These are phyloP conservation scores for Ascochyta rabiei DNA, from an alignment of 2,329 filamentous ascomycete genomes.

Conservation along the genomic window DNA sequence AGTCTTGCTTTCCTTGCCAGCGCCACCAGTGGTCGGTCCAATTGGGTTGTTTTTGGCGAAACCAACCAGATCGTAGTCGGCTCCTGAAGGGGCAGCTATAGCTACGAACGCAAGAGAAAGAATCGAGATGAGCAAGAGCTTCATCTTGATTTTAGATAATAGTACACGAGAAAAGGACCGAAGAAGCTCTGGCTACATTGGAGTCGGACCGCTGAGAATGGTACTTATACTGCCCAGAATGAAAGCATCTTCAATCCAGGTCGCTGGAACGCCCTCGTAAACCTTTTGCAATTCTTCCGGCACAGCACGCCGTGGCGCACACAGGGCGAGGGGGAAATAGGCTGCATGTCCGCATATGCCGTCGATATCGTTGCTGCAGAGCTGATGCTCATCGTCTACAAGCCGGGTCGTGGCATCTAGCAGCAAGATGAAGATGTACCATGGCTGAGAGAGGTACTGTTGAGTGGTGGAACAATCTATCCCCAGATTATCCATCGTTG, in stretches of 20 bases:
- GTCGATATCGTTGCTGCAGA: neutral
- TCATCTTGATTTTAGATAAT: slow-evolving; percentile 24
- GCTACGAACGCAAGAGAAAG: slow-evolving; percentile 24
- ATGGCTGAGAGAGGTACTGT: slow-evolving; percentile 17
- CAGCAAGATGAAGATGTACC: slow-evolving; percentile 14
- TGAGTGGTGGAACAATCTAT: slow-evolving; percentile 32
- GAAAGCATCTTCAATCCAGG: neutral
- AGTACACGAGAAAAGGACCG: neutral
- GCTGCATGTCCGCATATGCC: slow-evolving; percentile 3
- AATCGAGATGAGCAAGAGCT: slow-evolving; percentile 31
- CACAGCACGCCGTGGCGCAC: slow-evolving; percentile 9
- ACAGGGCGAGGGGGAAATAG: neutral
- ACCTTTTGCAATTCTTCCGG: slow-evolving; percentile 22
- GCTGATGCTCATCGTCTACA: slow-evolving; percentile 12
- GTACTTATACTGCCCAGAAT: slow-evolving; percentile 10
- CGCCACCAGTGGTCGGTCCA: slow-evolving; percentile 42
- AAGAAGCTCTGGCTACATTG: slow-evolving; percentile 1
- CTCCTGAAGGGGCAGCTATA: slow-evolving; percentile 25
- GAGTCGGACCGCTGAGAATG: neutral
- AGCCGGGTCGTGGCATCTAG: slow-evolving; percentile 14
- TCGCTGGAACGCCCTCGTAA: slow-evolving; percentile 3
- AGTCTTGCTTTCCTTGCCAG: slow-evolving; percentile 33
- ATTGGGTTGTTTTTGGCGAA: slow-evolving; percentile 44
- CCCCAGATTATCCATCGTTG: slow-evolving; percentile 24
- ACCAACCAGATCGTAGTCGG: slow-evolving; percentile 38